A percentile compares a stretch with the other conserved stretches of the same genome.
Evolutionary conservation across 2,329 filamentous ascomycete species (phyloP).

Genomic region (Cladobotryum protrusum): DNA sequence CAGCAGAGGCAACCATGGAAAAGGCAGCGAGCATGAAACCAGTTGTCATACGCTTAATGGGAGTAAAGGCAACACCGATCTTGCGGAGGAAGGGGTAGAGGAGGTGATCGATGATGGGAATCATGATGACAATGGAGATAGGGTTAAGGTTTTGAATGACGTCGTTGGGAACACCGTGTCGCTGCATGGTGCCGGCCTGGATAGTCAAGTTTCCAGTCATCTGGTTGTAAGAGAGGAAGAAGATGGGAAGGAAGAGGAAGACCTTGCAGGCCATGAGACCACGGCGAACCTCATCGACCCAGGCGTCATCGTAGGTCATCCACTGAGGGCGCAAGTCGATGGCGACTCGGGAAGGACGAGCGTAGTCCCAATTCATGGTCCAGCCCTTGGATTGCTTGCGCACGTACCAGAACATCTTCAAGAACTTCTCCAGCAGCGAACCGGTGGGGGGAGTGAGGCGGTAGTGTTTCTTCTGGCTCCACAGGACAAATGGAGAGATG

Average conservation of each 20-base stretch:
- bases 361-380: slow-evolving; percentile 59
- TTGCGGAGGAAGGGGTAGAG: slow-evolving; percentile 64
- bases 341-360: slow-evolving; percentile 60
- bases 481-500: slow-evolving; percentile 54
- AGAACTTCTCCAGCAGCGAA: slow-evolving; percentile 63
- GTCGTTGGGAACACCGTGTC: slow-evolving; percentile 70
- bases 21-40: slow-evolving; percentile 62
- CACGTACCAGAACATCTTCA: slow-evolving; percentile 53
- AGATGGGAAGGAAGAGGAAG: slow-evolving; percentile 64
- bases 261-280: slow-evolving; percentile 64
- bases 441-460: slow-evolving; percentile 60
- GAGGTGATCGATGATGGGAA: slow-evolving; percentile 62
- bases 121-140: slow-evolving; percentile 68
- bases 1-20: slow-evolving; percentile 53
- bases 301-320: slow-evolving; percentile 80
- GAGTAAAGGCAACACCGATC: slow-evolving; percentile 59
- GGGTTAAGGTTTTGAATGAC: slow-evolving; percentile 71
- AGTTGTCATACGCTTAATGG: slow-evolving; percentile 67
- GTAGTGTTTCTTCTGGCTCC: slow-evolving; percentile 56
- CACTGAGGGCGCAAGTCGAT: slow-evolving; percentile 53
- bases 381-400: slow-evolving; percentile 61
- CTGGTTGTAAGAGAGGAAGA: slow-evolving; percentile 54
- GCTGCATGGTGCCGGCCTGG: slow-evolving; percentile 60
- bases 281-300: slow-evolving; percentile 72
- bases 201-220: slow-evolving; percentile 55